phyloP scores from a whole-genome alignment of 2,329 filamentous ascomycete genomes.

The Colletotrichum eleusines region DNA sequence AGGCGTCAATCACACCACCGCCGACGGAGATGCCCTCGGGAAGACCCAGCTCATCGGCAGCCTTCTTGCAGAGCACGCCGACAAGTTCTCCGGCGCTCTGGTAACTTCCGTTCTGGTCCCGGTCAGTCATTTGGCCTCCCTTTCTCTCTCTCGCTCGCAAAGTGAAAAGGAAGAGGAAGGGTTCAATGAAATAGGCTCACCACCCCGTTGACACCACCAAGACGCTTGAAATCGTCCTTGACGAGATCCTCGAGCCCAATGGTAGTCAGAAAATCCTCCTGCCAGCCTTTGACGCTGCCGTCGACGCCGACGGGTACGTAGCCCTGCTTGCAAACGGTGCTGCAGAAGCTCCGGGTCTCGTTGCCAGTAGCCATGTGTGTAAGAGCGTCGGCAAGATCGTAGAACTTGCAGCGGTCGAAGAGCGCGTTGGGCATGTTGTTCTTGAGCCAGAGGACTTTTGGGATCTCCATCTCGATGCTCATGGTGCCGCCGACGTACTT shows the following conservation, averaged over 20 bases:
- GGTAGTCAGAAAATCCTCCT: conserved; percentile 88
- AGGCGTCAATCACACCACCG: conserved; percentile 97
- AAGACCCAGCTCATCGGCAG: conserved; percentile 85
- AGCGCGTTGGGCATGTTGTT: conserved; percentile 95
- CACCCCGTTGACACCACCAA: conserved; percentile 95
- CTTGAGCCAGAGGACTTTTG: conserved; percentile 98
- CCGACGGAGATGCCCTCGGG: conserved; percentile 91
- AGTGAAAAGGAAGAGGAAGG: conserved; percentile 37
- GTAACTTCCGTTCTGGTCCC: conserved; percentile 85
- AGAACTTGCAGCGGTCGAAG: conserved; percentile 96
- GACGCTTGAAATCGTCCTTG: conserved; percentile 89
- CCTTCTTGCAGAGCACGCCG: conserved; percentile 85
- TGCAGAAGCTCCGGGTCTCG: conserved; percentile 94
- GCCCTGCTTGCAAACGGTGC: conserved; percentile 96
- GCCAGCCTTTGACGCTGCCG: conserved; percentile 97
- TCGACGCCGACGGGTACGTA: conserved; percentile 97
- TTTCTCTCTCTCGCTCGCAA: conserved; percentile 22
- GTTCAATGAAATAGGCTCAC: conserved; percentile 72
- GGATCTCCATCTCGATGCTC: conserved; percentile 99
- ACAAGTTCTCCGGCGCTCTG: conserved; percentile 93
- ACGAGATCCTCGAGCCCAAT: conserved; percentile 90
- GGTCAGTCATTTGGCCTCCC: conserved; percentile 41
- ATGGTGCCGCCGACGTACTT: conserved; percentile 97
- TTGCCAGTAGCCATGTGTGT: conserved; percentile 94
- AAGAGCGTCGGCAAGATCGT: conserved; percentile 91